Evolutionary conservation across 306 rosid species (phyloP).

Genomic region (Alnus glutinosa): DNA sequence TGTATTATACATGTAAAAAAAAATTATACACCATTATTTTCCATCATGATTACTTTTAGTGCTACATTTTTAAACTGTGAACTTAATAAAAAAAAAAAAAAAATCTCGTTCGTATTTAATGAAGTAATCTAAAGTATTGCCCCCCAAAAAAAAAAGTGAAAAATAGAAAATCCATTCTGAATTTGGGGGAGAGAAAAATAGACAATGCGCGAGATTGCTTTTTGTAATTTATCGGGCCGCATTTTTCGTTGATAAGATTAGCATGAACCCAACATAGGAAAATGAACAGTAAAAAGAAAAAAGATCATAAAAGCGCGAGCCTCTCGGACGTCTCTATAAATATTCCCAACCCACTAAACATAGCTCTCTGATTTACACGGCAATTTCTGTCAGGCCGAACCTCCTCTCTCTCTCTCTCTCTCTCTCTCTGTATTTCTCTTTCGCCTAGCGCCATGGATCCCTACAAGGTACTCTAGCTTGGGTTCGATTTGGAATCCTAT

Average conservation of each 20-base stretch:
- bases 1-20: too few species aligned
- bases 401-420: conserved; percentile 16
- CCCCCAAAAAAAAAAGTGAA: too few species aligned
- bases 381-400: not conserved
- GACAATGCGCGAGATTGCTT: not conserved
- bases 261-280: not conserved
- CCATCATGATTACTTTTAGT: too few species aligned
- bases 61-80: too few species aligned
- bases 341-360: not conserved
- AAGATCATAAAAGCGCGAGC: not conserved
- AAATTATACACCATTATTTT: too few species aligned
- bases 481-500: not conserved
- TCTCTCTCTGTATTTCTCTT: conserved; percentile 9
- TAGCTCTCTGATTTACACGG: not conserved
- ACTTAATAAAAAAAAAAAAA: too few species aligned
- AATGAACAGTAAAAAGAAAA: not conserved
- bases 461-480: conserved; percentile 53
- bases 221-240: not conserved
- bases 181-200: too few species aligned
- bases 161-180: not conserved
- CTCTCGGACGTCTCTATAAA: not conserved
- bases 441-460: conserved; percentile 63
- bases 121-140: too few species aligned
- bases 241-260: not conserved
- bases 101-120: too few species aligned